These are phyloP conservation scores for Exophiala sideris DNA, from an alignment of 2,329 filamentous ascomycete species.

Conservation along the genomic window DNA sequence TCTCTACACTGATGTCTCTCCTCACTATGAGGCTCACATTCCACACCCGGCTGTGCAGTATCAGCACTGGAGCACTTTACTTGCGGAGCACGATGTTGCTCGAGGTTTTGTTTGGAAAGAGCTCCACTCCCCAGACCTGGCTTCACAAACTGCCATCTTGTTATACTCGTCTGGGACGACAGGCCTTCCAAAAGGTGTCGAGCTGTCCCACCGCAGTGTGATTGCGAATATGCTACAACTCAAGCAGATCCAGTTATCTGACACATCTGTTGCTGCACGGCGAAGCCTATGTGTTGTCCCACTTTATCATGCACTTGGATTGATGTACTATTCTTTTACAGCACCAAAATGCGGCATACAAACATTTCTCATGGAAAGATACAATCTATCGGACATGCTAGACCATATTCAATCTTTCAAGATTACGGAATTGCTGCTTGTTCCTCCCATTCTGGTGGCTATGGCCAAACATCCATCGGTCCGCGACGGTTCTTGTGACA, in stretches of 20 bases:
- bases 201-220: slow-evolving; percentile 6
- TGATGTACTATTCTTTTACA: slow-evolving; percentile 5
- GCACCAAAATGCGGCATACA: slow-evolving; percentile 2
- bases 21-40: background rate
- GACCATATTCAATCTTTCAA: slow-evolving; percentile 36
- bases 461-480: slow-evolving; percentile 14
- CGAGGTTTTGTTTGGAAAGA: slow-evolving; percentile 7
- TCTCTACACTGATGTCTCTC: slow-evolving; percentile 4
- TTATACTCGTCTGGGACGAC: slow-evolving; percentile 76
- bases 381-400: slow-evolving; percentile 5
- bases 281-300: slow-evolving; percentile 9
- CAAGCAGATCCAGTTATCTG: slow-evolving; percentile 21
- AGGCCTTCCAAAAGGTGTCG: slow-evolving; percentile 62
- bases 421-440: slow-evolving; percentile 54
- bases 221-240: slow-evolving; percentile 23
- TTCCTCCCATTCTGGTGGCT: slow-evolving; percentile 53
- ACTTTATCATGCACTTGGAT: slow-evolving; percentile 11
- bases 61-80: slow-evolving; percentile 5
- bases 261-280: background rate
- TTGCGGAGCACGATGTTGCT: background rate
- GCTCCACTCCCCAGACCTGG: background rate
- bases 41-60: background rate
- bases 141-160: slow-evolving; percentile 54
- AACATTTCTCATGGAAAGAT: slow-evolving; percentile 11
- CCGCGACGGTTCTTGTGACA: slow-evolving; percentile 5